Conservation (phyloP, 2,329 filamentous ascomycete species). For the Stagonosporopsis tanaceti region DNA sequence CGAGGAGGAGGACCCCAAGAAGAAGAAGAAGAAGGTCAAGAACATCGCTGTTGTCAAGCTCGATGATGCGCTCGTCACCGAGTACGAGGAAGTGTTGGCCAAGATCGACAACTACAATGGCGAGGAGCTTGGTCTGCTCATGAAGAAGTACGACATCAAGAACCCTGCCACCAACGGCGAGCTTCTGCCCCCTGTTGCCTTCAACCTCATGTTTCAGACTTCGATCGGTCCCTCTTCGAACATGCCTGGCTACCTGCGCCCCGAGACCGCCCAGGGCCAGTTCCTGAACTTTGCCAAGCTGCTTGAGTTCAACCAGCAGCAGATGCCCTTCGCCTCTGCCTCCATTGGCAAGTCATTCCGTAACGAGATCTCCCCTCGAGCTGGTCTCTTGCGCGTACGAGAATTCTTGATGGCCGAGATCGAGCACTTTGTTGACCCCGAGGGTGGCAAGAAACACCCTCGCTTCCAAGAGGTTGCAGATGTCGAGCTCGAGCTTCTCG, state of each 20-base stretch:
- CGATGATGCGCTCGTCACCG: conserved; percentile 82
- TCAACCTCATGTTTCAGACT: conserved; percentile 99
- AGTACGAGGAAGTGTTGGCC: conserved; percentile 91
- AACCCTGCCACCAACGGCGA: conserved; percentile 82
- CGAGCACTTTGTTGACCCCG: conserved; percentile 96
- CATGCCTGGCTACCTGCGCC: conserved; percentile 68
- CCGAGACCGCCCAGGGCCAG: conserved; percentile 97
- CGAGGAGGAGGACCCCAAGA: conserved; percentile 80
- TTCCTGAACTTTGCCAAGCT: conserved; percentile 98
- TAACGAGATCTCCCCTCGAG: conserved; percentile 94
- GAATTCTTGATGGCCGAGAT: conserved; percentile 99
- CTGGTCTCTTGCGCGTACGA: conserved; percentile 89
- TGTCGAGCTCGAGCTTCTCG: conserved; percentile 82
- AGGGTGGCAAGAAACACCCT: conserved; percentile 91
- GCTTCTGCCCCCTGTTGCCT: conserved; percentile 81
- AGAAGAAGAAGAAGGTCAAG: conserved; percentile 86
- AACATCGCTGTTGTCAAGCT: conserved; percentile 73
- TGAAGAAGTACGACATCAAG: conserved; percentile 86
- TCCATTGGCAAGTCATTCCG: conserved; percentile 98
- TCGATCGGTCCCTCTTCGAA: conserved; percentile 92
- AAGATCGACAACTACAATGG: conserved; percentile 96
- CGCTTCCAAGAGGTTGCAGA: conserved; percentile 88
- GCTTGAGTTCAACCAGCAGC: conserved; percentile 92
- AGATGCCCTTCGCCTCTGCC: conserved; percentile 96
- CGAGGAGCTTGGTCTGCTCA: conserved; percentile 83